phyloP scores from a whole-genome alignment of 2,329 filamentous ascomycete genomes.

The Fusarium sp. region DNA sequence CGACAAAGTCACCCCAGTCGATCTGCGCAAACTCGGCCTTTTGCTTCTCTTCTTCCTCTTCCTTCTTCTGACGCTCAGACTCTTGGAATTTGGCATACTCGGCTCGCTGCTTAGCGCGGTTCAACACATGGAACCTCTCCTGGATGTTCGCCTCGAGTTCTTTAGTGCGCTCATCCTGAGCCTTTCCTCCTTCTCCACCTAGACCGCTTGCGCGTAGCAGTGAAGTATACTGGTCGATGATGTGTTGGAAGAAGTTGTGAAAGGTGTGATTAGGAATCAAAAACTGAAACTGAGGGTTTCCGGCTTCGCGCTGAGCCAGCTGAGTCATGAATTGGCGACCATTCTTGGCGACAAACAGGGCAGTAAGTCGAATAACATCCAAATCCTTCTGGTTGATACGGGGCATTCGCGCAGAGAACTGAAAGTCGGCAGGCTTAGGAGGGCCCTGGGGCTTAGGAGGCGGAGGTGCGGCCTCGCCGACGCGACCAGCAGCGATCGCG shows the following conservation, averaged over 20 bases:
- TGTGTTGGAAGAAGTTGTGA: constrained; percentile 91
- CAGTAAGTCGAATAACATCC: constrained; percentile 76
- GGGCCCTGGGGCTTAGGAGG: constrained; percentile 78
- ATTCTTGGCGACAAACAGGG: constrained; percentile 90
- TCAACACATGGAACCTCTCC: constrained; percentile 81
- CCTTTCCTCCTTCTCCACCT: constrained; percentile 70
- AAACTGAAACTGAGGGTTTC: constrained; percentile 96
- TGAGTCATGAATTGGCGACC: constrained; percentile 91
- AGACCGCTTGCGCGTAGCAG: constrained; percentile 73
- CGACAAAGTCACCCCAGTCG: constrained; percentile 97
- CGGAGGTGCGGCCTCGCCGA: constrained; percentile 65
- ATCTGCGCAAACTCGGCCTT: constrained; percentile 80
- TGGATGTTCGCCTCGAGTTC: constrained; percentile 77
- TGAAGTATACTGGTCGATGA: constrained; percentile 92
- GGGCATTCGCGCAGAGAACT: constrained; percentile 96
- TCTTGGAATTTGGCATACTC: constrained; percentile 88
- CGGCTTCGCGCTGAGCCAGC: constrained; percentile 84
- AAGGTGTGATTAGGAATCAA: constrained; percentile 93
- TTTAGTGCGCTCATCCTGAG: constrained; percentile 74
- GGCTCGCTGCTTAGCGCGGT: constrained; percentile 81
- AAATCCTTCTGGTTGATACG: constrained; percentile 96
- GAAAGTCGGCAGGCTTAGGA: constrained; percentile 82
- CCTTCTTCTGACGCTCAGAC: constrained; percentile 84
- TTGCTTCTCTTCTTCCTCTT: constrained; percentile 85
- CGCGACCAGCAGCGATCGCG: constrained; percentile 76